A percentile compares a stretch with the other conserved stretches of the same genome.
Conservation (phyloP, 2,329 filamentous ascomycete species). For the Dactylonectria macrodidyma region DNA sequence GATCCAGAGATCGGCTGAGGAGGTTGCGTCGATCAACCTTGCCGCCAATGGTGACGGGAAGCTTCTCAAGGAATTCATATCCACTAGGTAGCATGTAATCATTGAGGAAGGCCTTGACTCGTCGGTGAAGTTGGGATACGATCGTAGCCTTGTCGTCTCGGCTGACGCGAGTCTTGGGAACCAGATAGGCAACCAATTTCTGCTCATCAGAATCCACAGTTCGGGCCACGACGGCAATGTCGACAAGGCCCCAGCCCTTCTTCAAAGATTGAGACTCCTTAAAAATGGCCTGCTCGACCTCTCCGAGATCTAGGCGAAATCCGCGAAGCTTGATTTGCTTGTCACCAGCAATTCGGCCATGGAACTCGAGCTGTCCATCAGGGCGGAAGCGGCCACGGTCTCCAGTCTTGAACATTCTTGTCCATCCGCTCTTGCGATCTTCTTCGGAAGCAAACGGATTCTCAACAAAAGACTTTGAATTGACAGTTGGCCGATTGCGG, state of each 20-base stretch:
- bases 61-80: conserved; percentile 39
- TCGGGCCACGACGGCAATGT: conserved; percentile 42
- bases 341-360: conserved; percentile 57
- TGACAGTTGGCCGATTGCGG: conserved; percentile 60
- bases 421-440: conserved; percentile 42
- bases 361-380: conserved; percentile 55
- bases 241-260: conserved; percentile 27
- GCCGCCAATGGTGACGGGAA: conserved; percentile 43
- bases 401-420: conserved; percentile 60
- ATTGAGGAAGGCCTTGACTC: conserved; percentile 42
- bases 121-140: conserved; percentile 37
- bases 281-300: conserved; percentile 51
- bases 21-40: conserved; percentile 44
- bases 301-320: conserved; percentile 57
- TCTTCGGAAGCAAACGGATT: conserved; percentile 45
- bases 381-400: conserved; percentile 56
- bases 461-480: conserved; percentile 59
- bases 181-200: conserved; percentile 44
- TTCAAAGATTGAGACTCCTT: conserved; percentile 36
- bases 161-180: conserved; percentile 35
- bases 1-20: conserved; percentile 34
- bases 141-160: conserved; percentile 30
- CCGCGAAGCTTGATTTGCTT: conserved; percentile 53
- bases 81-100: conserved; percentile 47
- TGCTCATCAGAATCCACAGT: conserved; percentile 38